Evolutionary conservation across 768 basidiomycete genomes (phyloP), one percentile per base, ranked within the genome.

Genomic region (Ramaria sp.): DNA sequence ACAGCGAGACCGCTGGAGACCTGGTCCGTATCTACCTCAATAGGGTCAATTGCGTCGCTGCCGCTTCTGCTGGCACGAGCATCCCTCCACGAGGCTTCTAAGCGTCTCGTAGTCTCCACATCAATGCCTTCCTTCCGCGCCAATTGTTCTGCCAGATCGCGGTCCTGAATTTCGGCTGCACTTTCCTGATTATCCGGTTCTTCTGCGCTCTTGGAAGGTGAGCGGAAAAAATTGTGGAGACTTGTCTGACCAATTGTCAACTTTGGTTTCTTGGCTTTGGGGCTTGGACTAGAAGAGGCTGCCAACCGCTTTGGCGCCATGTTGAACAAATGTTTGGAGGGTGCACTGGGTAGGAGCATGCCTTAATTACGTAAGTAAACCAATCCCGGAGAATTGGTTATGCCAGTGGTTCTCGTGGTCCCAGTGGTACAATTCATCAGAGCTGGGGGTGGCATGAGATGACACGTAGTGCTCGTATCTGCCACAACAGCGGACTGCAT

Each of bases 121-220:
- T 57, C 56, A 39, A 57, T 18, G 20, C 56, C 56, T 12, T 57
- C 49, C 38, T 44, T 16, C 16, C 25, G 24, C 20, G 56, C 50
- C 39, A 57, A 18, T 57, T 42, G 34, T 37, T 42, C 36, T 8
- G 59, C 32, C 54, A 24, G 41, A 18, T 55, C 22, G 30, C 42
- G 34, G 27, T 58, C 54, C 47, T 59, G 55, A 52, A 34, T 50
- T 22, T 60, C 39, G 13, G 48, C 34, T 38, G 25, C 18, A 27
- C 28, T 43, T 30, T 61, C 53, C 27, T 62, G 63, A 53, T 59
- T 57, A 63, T 68, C 70, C 62, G 63, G 51, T 32, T 61, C 45
- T 48, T 39, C 59, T 52, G 55, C 52, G 60, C 60, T 50, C 41
- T 52, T 61, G 56, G 58, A 62, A 64, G 64, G 60, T 57, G 42